phyloP scores from a whole-genome alignment of 129 eudicot species.

The Calendula officinalis region DNA sequence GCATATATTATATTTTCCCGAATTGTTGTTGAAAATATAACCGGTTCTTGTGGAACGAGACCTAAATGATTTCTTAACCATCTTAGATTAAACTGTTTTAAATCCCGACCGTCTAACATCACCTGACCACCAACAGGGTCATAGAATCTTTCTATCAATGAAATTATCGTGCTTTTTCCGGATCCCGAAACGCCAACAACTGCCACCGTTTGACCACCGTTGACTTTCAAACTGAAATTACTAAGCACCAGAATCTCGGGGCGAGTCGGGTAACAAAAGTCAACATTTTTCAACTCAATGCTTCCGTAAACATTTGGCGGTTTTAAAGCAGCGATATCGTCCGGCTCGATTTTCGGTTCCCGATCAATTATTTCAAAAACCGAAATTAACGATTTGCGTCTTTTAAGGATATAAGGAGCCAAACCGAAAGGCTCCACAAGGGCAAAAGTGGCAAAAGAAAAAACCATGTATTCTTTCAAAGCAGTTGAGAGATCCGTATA shows the following conservation, averaged over 20 bases:
- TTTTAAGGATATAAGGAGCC: constrained; percentile 92
- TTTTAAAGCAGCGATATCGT: constrained; percentile 73
- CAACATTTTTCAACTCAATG: constrained; percentile 82
- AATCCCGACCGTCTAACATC: constrained; percentile 75
- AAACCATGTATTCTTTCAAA: constrained; percentile 93
- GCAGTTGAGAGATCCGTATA: constrained; percentile 69
- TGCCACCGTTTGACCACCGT: constrained; percentile 94
- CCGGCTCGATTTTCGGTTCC: constrained; percentile 86
- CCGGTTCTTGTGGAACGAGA: constrained; percentile 94
- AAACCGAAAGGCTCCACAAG: constrained; percentile 97
- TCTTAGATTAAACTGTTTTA: constrained; percentile 72
- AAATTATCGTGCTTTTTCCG: constrained; percentile 93
- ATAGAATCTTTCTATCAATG: constrained; percentile 81
- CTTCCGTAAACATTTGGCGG: constrained; percentile 96
- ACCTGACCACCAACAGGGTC: constrained; percentile 97
- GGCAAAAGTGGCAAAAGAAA: constrained; percentile 95
- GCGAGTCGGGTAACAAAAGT: constrained; percentile 86
- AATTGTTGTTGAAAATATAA: constrained; percentile 85
- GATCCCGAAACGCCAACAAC: constrained; percentile 98
- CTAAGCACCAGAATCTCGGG: constrained; percentile 85
- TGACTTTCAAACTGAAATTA: constrained; percentile 85
- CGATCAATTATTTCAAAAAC: constrained; percentile 92
- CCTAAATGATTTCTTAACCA: constrained; percentile 96
- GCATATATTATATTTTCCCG: constrained; percentile 93
- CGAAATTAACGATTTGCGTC: constrained; percentile 79